Evolutionary conservation across 306 rosid species (phyloP), one percentile per base, ranked within the genome.

Genomic region (Vachellia pachyceras): DNA sequence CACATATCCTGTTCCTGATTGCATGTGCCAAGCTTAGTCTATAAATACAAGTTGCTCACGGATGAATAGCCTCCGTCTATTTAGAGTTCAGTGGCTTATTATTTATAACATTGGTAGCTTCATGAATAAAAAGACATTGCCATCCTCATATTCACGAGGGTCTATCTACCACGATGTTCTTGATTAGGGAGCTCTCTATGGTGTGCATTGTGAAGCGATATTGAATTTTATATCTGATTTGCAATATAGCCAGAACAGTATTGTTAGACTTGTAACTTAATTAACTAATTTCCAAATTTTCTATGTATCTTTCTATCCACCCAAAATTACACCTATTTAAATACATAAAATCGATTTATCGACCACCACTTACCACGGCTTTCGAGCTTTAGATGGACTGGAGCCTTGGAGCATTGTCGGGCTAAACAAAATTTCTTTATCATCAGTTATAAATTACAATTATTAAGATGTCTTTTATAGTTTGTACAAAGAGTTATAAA

Each of bases 1-100:
- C 78, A 93, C 99, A 5, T 96, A 96, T 42, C 99, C 99, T 46
- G 89, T 90, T 80, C 98, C 98, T 40, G 97, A 96, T 81, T 96
- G 99, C 91, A 94, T 93, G 92, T 96, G 98, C 87, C 92, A 89
- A 68, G 89, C 89, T 80, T 91, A 76, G 83, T 17, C 14, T 49
- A n/a, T n/a, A n/a, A n/a, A n/a, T n/a, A n/a, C n/a, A 46, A 41
- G 54, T 69, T 78, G 68, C 66, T 65, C 67, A 71, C 78, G 74
- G 81, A 73, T 80, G 86, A 82, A 41, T 58, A 68, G 74, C 81
- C 69, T 54, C 69, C 77, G 78, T 77, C 40, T 81, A 67, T 55
- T 29, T 80, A 75, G 74, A 55, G 67, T 80, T 87, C 77, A 4
- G 85, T 77, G 81, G 76, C 83, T 82, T 83, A 87, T 86, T 77